Percentiles rank a stretch among this genome's conserved stretches.
phyloP scores from a whole-genome alignment of 2,329 filamentous ascomycete genomes.

The Exserohilum turcica region DNA sequence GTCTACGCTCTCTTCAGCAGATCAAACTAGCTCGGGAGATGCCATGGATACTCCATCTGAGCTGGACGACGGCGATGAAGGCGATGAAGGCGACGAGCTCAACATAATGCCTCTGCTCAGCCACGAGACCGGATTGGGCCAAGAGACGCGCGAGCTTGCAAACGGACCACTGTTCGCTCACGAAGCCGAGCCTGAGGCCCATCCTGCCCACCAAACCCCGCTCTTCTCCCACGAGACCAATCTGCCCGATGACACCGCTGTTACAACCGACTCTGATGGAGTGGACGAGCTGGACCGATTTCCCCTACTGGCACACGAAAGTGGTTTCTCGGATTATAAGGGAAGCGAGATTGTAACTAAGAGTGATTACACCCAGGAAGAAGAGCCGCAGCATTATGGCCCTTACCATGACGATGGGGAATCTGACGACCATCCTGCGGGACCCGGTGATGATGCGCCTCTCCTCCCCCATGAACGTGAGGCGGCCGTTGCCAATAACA shows the following conservation, averaged over 20 bases:
- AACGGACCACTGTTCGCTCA: slow-evolving; percentile 22
- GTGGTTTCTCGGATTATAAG: slow-evolving; percentile 23
- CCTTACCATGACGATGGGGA: slow-evolving; percentile 10
- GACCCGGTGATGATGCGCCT: slow-evolving; percentile 19
- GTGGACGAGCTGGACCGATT: slow-evolving; percentile 31
- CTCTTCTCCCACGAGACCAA: slow-evolving; percentile 31
- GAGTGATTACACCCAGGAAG: slow-evolving; percentile 17
- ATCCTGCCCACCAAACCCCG: slow-evolving; percentile 13
- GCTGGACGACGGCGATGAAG: slow-evolving; percentile 19
- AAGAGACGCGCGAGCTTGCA: slow-evolving; percentile 11
- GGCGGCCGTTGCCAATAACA: slow-evolving; percentile 13
- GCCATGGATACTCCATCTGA: slow-evolving; percentile 27
- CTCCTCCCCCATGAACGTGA: slow-evolving; percentile 33
- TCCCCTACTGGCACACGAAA: slow-evolving; percentile 49
- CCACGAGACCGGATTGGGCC: slow-evolving; percentile 14
- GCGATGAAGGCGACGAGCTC: slow-evolving; percentile 21
- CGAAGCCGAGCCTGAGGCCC: slow-evolving; percentile 10
- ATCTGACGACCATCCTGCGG: neutral
- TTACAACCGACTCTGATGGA: slow-evolving; percentile 17
- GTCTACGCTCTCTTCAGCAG: slow-evolving; percentile 22
- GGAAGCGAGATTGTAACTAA: slow-evolving; percentile 21
- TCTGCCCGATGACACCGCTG: slow-evolving; percentile 8
- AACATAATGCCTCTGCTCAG: slow-evolving; percentile 17
- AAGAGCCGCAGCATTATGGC: slow-evolving; percentile 18
- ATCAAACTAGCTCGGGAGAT: slow-evolving; percentile 27